Base-by-base conservation (phyloP, 805 yeast species). In the Alloascoidea africana region DNA sequence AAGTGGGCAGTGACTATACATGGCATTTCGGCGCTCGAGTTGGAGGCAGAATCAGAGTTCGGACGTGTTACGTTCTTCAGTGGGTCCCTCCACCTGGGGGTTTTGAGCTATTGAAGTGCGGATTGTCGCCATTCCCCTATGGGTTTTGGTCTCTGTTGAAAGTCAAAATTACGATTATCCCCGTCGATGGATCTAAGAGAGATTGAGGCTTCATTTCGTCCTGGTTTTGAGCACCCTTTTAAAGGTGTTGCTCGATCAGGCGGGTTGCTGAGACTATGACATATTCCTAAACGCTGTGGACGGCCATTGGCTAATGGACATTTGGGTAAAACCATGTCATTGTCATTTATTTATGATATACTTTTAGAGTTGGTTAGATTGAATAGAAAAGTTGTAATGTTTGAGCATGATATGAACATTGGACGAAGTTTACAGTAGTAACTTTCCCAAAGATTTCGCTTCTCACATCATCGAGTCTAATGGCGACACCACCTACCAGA, bases 261-360 rank as follows among this genome's bases (percentile, higher is more conserved):
- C 68, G 79, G 63, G 61, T 54, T 55, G 59, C 63, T 70, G 62
- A 59, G 70, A 77, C 63, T 66, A 94, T 96, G 74, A 89, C 94
- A 89, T 89, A 89, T 89, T 89, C 97, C 97, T 89, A 81, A 70
- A 85, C 96, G 75, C 89, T 87, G 79, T 93, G 94, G 69, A 81
- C 73, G 82, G 79, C 75, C 81, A 67, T 71, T 66, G 91, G 76
- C 93, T 75, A 53, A 68, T 89, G 74, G 77, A 79, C 94, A 91
- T 76, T 84, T 83, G 96, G 89, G 97, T 86, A 83, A 83, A 87
- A 87, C 97, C 97, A 87, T 89, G 94, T 85, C 76, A 96, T 94
- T 66, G 58, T 89, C 96, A 89, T 76, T 51, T 55, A 38, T 40
- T 42, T 39, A 36, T 43, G n/a, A n/a, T n/a, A n/a, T n/a, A n/a